These are phyloP conservation scores for Stramenopiles sp. DNA, from an alignment of 352 stramenopile genomes.

Conservation along the genomic window DNA sequence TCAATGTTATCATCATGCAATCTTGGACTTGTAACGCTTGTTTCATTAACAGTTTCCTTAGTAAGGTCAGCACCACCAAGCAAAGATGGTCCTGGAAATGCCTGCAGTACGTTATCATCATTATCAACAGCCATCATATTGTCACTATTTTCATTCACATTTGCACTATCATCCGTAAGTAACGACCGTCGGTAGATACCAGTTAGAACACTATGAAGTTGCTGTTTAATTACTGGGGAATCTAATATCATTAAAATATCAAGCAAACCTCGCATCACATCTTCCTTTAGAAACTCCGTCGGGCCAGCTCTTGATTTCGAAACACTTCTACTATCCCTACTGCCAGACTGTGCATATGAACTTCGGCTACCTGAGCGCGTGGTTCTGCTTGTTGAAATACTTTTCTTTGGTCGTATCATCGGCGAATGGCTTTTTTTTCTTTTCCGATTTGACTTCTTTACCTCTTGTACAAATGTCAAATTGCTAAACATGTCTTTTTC, in stretches of 20 bases:
- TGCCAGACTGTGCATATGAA: too few species aligned
- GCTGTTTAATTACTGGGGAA: not conserved
- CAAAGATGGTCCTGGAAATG: not conserved
- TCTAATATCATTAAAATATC: not conserved
- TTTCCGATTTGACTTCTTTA: not conserved
- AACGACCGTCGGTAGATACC: not conserved
- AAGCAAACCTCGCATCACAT: not conserved
- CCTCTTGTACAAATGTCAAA: not conserved
- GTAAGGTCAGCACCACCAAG: not conserved
- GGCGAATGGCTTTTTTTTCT: not conserved
- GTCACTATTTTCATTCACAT: not conserved
- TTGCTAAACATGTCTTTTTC: not conserved
- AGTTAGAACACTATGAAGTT: not conserved
- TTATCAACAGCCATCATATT: not conserved
- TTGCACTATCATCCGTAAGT: too few species aligned
- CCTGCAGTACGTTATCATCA: not conserved
- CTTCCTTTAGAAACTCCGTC: not conserved
- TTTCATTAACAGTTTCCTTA: too few species aligned
- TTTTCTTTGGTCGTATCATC: too few species aligned
- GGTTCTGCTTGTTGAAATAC: not conserved
- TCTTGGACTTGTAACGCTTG: not conserved
- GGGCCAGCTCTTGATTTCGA: not conserved
- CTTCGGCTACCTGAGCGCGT: not conserved
- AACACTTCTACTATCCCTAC: not conserved
- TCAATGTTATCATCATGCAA: not conserved